Percentiles rank a stretch among this genome's conserved stretches.
These are phyloP conservation scores for Xylaria arbuscula DNA, from an alignment of 2,329 filamentous ascomycete genomes.

Conservation along the genomic window DNA sequence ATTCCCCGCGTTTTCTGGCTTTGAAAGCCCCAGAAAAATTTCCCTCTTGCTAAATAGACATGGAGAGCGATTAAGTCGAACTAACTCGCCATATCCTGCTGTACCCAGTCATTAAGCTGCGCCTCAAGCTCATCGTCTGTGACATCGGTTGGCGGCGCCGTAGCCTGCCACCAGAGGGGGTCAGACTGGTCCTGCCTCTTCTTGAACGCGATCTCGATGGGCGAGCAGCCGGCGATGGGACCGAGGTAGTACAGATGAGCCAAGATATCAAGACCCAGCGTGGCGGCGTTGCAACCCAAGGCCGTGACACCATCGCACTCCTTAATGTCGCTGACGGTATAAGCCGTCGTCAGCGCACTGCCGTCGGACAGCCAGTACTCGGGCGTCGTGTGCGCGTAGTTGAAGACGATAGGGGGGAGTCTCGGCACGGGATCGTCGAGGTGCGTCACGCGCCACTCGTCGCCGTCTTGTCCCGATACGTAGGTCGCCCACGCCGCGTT, in stretches of 20 bases:
- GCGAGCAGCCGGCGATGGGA: slow-evolving; percentile 55
- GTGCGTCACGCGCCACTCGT: slow-evolving; percentile 74
- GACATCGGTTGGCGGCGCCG: slow-evolving; percentile 39
- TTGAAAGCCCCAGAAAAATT: background rate
- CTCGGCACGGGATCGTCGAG: slow-evolving; percentile 73
- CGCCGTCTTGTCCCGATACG: slow-evolving; percentile 63
- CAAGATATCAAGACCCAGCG: slow-evolving; percentile 56
- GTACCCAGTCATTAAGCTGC: slow-evolving; percentile 43
- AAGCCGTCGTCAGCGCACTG: slow-evolving; percentile 49
- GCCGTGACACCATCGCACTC: slow-evolving; percentile 63
- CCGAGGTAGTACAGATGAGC: slow-evolving; percentile 64
- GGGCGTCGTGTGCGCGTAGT: slow-evolving; percentile 74
- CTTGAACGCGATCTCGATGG: slow-evolving; percentile 43
- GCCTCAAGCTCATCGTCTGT: slow-evolving; percentile 43
- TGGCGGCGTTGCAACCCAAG: slow-evolving; percentile 61
- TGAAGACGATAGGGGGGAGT: slow-evolving; percentile 69
- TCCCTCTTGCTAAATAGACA: background rate
- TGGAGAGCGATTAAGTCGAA: background rate
- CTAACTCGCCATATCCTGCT: slow-evolving; percentile 41
- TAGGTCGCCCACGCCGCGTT: slow-evolving; percentile 65
- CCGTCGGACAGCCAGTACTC: slow-evolving; percentile 72
- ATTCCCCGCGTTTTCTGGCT: slow-evolving; percentile 7
- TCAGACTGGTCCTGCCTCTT: slow-evolving; percentile 32
- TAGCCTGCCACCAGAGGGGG: slow-evolving; percentile 39
- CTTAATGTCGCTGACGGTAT: slow-evolving; percentile 55